Conservation (phyloP, 2,329 filamentous ascomycete species). For the Xylariaceae sp. region DNA sequence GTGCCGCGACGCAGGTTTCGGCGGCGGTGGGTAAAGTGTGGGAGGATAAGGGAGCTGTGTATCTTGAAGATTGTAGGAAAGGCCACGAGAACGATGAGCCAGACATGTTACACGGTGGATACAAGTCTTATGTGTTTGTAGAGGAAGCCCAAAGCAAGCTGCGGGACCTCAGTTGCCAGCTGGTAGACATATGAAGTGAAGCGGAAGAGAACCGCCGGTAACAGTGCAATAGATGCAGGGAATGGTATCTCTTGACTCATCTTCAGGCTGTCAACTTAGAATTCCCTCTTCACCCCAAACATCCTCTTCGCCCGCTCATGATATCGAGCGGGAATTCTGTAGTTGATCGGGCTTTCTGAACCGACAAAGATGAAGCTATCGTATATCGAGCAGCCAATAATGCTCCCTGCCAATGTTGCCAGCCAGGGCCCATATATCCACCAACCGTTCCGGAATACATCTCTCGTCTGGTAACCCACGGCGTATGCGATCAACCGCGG, state of each 20-base stretch:
- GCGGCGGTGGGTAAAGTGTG: slow-evolving; percentile 34
- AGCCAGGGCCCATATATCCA: slow-evolving; percentile 28
- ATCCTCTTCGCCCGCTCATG: slow-evolving; percentile 8
- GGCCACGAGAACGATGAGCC: slow-evolving; percentile 21
- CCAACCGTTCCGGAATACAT: slow-evolving; percentile 27
- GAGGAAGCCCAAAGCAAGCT: slow-evolving; percentile 33
- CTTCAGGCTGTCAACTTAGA: background rate
- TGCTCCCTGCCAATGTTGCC: slow-evolving; percentile 21
- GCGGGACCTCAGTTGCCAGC: slow-evolving; percentile 28
- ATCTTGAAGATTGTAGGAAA: slow-evolving; percentile 35
- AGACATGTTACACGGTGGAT: slow-evolving; percentile 19
- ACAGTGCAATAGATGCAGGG: too few species aligned
- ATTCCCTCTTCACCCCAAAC: slow-evolving; percentile 1
- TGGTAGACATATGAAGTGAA: slow-evolving; percentile 11
- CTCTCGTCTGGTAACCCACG: slow-evolving; percentile 22
- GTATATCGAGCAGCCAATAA: slow-evolving; percentile 25
- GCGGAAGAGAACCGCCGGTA: too few species aligned
- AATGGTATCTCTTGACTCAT: too few species aligned
- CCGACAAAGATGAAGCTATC: slow-evolving; percentile 27
- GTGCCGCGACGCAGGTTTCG: slow-evolving; percentile 23
- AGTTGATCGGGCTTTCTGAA: slow-evolving; percentile 23
- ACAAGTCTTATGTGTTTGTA: slow-evolving; percentile 30
- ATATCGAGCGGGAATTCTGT: slow-evolving; percentile 10
- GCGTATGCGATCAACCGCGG: slow-evolving; percentile 28
- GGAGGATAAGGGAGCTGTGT: slow-evolving; percentile 36